Evolutionary conservation across 805 yeast species (phyloP).

Genomic region (Alloascoidea africana): DNA sequence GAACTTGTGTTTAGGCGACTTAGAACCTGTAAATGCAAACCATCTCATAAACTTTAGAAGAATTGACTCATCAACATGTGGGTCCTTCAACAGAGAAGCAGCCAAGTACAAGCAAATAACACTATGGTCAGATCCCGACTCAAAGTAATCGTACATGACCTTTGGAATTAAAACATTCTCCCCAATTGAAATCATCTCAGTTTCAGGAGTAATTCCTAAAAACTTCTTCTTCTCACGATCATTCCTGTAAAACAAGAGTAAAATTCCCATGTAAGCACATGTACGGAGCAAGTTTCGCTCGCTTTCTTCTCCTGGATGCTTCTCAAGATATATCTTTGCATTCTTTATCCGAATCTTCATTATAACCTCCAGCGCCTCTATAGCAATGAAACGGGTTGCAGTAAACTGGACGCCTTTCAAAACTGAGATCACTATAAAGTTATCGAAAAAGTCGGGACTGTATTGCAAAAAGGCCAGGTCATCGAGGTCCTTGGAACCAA

Average conservation of each 20-base stretch:
- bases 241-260: background rate
- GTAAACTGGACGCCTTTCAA: conserved; percentile 12
- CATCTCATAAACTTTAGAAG: background rate
- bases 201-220: background rate
- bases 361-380: conserved; percentile 11
- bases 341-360: conserved; percentile 12
- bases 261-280: background rate
- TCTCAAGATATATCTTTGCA: background rate
- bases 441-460: conserved; percentile 9
- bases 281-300: background rate
- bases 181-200: background rate
- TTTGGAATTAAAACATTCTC: background rate
- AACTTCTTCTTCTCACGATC: background rate
- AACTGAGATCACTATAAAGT: conserved; percentile 10
- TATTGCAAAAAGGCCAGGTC: conserved; percentile 7
- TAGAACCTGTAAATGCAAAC: background rate
- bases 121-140: background rate
- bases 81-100: background rate
- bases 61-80: background rate
- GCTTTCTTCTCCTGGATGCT: background rate
- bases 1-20: background rate
- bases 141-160: background rate
- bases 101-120: background rate
- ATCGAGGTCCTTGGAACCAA: conserved; percentile 4
- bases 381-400: conserved; percentile 9